A percentile compares a stretch with the other conserved stretches of the same genome.
phyloP scores from a whole-genome alignment of 2,329 filamentous ascomycete species.

The Diaporthe batatas region DNA sequence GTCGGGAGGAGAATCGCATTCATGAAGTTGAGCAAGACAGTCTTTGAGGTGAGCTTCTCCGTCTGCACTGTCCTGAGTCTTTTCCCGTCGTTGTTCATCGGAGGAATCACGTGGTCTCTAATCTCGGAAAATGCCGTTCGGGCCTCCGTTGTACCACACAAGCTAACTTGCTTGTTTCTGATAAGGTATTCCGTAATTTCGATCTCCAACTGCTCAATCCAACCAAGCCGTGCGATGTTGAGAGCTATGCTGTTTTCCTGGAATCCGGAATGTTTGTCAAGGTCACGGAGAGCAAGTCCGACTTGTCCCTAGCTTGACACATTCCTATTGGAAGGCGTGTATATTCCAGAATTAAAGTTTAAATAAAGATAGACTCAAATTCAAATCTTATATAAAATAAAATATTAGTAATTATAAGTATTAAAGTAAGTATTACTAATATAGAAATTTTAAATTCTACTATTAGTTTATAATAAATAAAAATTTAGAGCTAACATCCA shows the following conservation, averaged over 20 bases:
- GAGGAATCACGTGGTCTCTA: constrained; percentile 55
- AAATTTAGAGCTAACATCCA: too few species aligned
- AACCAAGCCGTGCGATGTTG: constrained; percentile 44
- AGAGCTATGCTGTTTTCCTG: constrained; percentile 16
- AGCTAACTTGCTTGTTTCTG: not conserved
- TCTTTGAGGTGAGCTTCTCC: constrained; percentile 53
- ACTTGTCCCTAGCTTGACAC: not conserved
- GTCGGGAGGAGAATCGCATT: constrained; percentile 57
- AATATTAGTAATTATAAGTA: too few species aligned
- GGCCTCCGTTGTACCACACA: constrained; percentile 51
- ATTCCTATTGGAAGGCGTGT: too few species aligned
- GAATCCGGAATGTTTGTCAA: constrained; percentile 15
- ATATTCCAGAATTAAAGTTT: too few species aligned
- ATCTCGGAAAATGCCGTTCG: constrained; percentile 53
- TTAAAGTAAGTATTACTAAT: too few species aligned
- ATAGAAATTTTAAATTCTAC: too few species aligned
- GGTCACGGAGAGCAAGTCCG: not conserved
- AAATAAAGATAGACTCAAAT: too few species aligned
- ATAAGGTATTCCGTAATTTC: constrained; percentile 26
- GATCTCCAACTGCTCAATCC: constrained; percentile 51
- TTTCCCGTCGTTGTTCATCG: constrained; percentile 43
- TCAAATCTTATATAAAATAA: too few species aligned
- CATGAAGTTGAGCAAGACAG: constrained; percentile 58
- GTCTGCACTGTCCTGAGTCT: constrained; percentile 51
- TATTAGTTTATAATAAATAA: too few species aligned